Evolutionary conservation across 257 asterid species (phyloP).

Genomic region (Primulina tabacum): DNA sequence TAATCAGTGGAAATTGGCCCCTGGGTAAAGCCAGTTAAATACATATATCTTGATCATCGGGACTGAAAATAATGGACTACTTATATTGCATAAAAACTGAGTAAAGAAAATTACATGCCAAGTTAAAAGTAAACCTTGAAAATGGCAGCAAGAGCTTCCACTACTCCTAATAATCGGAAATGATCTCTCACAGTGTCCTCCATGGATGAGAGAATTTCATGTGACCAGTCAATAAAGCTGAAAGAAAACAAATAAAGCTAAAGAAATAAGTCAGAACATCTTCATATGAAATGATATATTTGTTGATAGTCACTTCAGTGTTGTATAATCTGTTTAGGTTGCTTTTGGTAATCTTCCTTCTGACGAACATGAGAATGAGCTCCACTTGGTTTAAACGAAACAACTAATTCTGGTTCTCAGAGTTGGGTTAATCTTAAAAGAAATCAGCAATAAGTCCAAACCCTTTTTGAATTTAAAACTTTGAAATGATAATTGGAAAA

Average conservation of each 20-base stretch:
- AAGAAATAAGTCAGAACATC: slow-evolving; percentile 25
- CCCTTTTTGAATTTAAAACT: background rate
- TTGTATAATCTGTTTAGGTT: background rate
- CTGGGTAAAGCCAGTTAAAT: background rate
- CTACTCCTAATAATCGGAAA: slow-evolving; percentile 72
- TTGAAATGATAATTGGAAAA: background rate
- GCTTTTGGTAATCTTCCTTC: slow-evolving; percentile 7
- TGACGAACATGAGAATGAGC: background rate
- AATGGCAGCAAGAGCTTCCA: slow-evolving; percentile 83
- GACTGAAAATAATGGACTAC: background rate
- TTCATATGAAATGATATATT: background rate
- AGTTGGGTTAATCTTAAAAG: slow-evolving; percentile 12
- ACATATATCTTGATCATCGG: background rate
- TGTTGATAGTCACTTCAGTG: slow-evolving; percentile 11
- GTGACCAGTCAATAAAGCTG: slow-evolving; percentile 91
- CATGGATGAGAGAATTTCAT: slow-evolving; percentile 52
- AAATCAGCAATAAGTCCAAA: slow-evolving; percentile 9
- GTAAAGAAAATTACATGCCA: slow-evolving; percentile 9
- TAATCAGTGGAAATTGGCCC: background rate
- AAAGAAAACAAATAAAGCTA: slow-evolving; percentile 28
- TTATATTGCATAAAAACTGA: background rate
- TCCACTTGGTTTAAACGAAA: background rate
- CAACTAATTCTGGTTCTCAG: slow-evolving; percentile 1
- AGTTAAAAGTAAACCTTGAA: slow-evolving; percentile 58
- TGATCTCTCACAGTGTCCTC: slow-evolving; percentile 60